phyloP scores from a whole-genome alignment of 352 stramenopile genomes.

The Pythium plurisporium region DNA sequence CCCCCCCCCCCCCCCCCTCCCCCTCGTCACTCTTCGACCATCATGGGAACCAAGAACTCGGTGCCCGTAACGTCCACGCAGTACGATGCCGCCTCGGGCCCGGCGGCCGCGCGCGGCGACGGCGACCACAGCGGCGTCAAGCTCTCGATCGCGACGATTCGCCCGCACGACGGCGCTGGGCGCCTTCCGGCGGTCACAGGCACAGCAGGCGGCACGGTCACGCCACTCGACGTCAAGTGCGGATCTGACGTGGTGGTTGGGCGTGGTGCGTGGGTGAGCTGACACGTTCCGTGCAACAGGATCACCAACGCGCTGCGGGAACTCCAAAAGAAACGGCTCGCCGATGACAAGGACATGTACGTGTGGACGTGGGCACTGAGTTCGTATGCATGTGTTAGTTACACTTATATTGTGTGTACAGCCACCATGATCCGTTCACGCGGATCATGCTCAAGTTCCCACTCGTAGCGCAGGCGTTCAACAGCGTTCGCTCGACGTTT shows the following conservation, averaged over 20 bases:
- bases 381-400: background rate
- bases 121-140: conserved; percentile 8
- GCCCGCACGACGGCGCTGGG: conserved; percentile 31
- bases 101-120: conserved; percentile 1
- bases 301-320: conserved; percentile 78
- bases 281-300: no score
- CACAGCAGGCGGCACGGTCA: conserved; percentile 15
- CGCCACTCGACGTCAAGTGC: conserved; percentile 69
- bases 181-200: background rate
- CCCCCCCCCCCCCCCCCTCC: background rate
- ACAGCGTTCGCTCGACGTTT: conserved; percentile 76
- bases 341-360: conserved; percentile 49
- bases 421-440: conserved; percentile 62
- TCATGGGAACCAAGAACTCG: conserved; percentile 69
- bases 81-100: conserved; percentile 6
- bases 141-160: conserved; percentile 45
- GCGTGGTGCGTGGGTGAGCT: no score
- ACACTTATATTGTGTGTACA: background rate
- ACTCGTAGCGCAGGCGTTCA: conserved; percentile 62
- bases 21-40: background rate
- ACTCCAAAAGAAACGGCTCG: conserved; percentile 51
- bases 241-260: background rate
- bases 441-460: conserved; percentile 79
- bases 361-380: background rate
- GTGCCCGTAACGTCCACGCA: conserved; percentile 39